Evolutionary conservation across 2,329 filamentous ascomycete species (phyloP), one percentile per base, ranked within the genome.

Genomic region (Bipolaris victoriae): DNA sequence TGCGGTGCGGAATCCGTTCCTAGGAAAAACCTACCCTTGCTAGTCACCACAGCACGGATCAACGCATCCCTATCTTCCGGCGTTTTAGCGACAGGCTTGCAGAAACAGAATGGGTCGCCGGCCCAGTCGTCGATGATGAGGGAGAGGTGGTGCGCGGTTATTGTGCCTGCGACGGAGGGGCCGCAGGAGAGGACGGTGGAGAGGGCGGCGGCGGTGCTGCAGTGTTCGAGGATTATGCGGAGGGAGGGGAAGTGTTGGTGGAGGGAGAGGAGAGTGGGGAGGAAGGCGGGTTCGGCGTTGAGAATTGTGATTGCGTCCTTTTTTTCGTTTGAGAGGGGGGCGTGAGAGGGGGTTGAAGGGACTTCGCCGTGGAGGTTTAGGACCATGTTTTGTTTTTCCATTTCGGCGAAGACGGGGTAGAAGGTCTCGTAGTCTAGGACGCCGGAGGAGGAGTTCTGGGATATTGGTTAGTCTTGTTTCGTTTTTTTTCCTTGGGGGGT

Each of bases 321-420:
- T 24, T 24, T 24, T 24, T 24, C 22, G 22, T 24, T 5, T 7
- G 22, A 24, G 22, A 13, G 16, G 43, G 61, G 1, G 66, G 62
- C 49, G 65, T 55, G 9, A 67, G 36, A 0, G 76, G 75, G 62
- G 5, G 81, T 81, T 1, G 83, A 82, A 0, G 87, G 88, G n/a
- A 89, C 86, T 78, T 97, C 94, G 64, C 93, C 94, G 75, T 98
- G 93, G n/a, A 98, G 81, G 78, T 97, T 97, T 40, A 96, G 83
- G n/a, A 96, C 84, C 73, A 97, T 82, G 64, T 88, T 87, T 64
- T 92, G 86, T 58, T 88, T 80, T 73, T 97, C 90, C 93, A 98
- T 97, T 63, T 91, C 90, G n/a, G 83, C 85, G 72, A 98, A 96
- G 13, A 94, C 90, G 6, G 87, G 85, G 72, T 90, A 90, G 78